Percentiles rank a stretch among this genome's conserved stretches.
Conservation (phyloP, 176 grass and related monocot genomes). For the Urochloa ruziziensis region DNA sequence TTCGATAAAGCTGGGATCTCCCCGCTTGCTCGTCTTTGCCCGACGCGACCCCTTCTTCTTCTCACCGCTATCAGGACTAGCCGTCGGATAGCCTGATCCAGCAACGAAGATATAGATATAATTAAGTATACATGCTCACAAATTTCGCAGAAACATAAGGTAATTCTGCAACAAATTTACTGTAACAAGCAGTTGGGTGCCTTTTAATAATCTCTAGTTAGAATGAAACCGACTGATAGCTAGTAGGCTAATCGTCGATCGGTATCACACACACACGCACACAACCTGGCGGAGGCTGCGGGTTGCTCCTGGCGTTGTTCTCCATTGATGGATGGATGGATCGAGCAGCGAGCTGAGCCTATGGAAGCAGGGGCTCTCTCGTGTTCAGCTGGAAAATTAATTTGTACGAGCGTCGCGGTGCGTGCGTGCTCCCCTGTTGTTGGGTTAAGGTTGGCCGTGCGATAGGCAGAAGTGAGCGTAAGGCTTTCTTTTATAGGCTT, state of each 20-base stretch:
- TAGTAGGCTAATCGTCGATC: background rate
- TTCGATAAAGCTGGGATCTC: constrained; percentile 1
- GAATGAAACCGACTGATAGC: background rate
- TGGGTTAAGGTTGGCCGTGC: too few relatives aligned
- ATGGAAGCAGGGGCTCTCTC: too few relatives aligned
- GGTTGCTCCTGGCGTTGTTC: background rate
- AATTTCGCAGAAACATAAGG: background rate
- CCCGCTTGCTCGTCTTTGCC: background rate
- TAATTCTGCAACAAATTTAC: background rate
- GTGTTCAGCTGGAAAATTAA: too few relatives aligned
- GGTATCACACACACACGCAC: too few relatives aligned
- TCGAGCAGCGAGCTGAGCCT: background rate
- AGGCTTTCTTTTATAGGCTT: too few relatives aligned
- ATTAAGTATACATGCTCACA: background rate
- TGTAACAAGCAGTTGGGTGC: background rate
- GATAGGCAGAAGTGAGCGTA: too few relatives aligned
- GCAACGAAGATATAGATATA: background rate
- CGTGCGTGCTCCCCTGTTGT: too few relatives aligned
- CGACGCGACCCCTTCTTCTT: constrained; percentile 1
- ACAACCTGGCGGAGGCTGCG: constrained; percentile 17
- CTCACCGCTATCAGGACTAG: background rate
- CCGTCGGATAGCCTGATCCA: constrained; percentile 6
- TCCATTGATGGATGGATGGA: background rate
- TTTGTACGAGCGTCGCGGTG: too few relatives aligned
- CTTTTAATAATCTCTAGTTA: background rate